Evolutionary conservation across 192 early-diverging fungal species (phyloP).

Genomic region (Geranomyces variabilis): DNA sequence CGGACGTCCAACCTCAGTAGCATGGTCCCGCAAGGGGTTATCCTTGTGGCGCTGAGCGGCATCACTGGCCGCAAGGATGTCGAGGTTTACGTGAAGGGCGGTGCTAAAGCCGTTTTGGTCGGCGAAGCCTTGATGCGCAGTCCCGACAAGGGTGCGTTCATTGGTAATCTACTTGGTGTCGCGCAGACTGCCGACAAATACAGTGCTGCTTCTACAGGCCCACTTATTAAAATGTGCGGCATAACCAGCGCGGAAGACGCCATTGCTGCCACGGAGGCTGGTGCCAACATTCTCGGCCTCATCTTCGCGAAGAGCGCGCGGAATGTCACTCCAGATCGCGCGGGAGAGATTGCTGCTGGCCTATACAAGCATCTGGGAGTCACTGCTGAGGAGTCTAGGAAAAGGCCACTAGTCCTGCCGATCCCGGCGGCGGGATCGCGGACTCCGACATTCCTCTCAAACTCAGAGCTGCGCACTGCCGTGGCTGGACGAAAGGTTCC

Average conservation of each 20-base stretch:
- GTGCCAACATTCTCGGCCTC: conserved; percentile 91
- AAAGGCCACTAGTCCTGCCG: not conserved
- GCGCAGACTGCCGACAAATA: not conserved
- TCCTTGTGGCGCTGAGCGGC: conserved; percentile 89
- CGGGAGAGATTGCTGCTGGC: conserved; percentile 72
- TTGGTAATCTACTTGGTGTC: conserved; percentile 66
- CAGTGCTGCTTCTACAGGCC: not conserved
- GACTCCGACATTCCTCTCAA: not conserved
- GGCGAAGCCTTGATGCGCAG: conserved; percentile 95
- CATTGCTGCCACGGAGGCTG: conserved; percentile 68
- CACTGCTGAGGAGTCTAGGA: not conserved
- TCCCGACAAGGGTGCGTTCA: conserved; percentile 73
- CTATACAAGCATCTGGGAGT: conserved; percentile 47
- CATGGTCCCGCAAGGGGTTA: conserved; percentile 72
- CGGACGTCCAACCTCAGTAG: conserved; percentile 78
- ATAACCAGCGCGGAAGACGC: conserved; percentile 83
- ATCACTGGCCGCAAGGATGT: conserved; percentile 85
- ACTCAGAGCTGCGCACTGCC: not conserved
- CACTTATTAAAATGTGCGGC: conserved; percentile 90
- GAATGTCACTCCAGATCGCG: conserved; percentile 66
- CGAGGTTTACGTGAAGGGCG: conserved; percentile 72
- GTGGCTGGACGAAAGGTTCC: conserved; percentile 53
- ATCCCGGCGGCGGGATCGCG: not conserved
- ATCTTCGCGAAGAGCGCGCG: conserved; percentile 90
- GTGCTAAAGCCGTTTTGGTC: conserved; percentile 83